Evolutionary conservation across 345 rosid species (phyloP), one percentile per base, ranked within the genome.

Genomic region (Aegle marmelos): DNA sequence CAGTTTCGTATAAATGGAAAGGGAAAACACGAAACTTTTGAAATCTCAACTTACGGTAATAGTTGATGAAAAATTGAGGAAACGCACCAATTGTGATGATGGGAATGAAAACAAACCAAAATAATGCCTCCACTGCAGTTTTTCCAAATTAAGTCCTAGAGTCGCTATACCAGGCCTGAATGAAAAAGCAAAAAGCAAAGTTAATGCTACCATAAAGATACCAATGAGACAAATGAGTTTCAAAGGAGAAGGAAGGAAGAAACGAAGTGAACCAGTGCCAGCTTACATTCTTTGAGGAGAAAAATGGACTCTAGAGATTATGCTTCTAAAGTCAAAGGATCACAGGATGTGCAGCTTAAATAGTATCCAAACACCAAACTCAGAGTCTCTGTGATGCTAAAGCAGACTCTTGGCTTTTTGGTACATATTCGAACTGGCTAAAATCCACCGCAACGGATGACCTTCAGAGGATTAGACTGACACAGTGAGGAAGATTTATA

Each of bases 381-480:
- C 89, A 89, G 63, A 76, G 34, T 79, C 86, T 83, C 64, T 76
- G 81, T 37, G 81, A 41, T 72, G 78, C 70, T 69, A 63, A 45
- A 41, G 67, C 62, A 5, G 80, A 56, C 79, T 89, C 80, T 81
- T 61, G 57, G 77, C 63, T 82, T 33, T 79, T 85, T 31, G 91
- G 86, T 37, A 80, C 72, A 79, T 86, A 93, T 58, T 91, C 90
- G 79, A 93, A 95, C 59, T 84, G 88, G 80, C 88, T 87, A 74
- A 95, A 77, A 81, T 90, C 93, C 41, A 72, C 82, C 33, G 72
- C 81, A 58, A 54, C 75, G 72, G 81, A 88, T 79, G 86, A 76
- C 89, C 97, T 90, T n/a, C 84, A 48, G 59, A 59, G 19, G 72
- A 76, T 39, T 57, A 19, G 75, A 41, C 65, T 53, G 56, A 56